phyloP scores from a whole-genome alignment of 208 protist genomes.

The Crithidia fasciculata region DNA sequence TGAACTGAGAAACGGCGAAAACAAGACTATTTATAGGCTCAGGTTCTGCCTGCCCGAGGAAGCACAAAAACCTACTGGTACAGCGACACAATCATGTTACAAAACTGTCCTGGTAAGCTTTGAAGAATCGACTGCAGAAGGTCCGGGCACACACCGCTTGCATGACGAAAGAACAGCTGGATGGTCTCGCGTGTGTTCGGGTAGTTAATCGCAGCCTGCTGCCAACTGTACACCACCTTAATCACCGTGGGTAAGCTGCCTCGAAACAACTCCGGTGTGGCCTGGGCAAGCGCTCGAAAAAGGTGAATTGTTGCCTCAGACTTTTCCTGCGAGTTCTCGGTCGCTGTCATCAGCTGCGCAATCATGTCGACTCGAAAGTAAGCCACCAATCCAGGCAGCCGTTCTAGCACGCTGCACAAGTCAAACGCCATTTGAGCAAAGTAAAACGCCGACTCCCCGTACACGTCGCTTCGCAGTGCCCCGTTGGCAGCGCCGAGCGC shows the following conservation, averaged over 20 bases:
- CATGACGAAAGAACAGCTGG: constrained; percentile 28
- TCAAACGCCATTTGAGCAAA: constrained; percentile 77
- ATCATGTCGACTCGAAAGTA: constrained; percentile 56
- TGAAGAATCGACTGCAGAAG: constrained; percentile 30
- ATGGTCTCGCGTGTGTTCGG: constrained; percentile 33
- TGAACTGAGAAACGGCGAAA: too few species aligned
- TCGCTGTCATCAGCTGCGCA: constrained; percentile 59
- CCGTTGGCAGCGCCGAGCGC: constrained; percentile 54
- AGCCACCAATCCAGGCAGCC: constrained; percentile 33
- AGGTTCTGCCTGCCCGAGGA: too few species aligned
- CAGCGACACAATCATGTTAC: constrained; percentile 28
- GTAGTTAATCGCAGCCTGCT: constrained; percentile 31
- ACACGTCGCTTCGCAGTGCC: constrained; percentile 73
- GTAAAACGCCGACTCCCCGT: constrained; percentile 62
- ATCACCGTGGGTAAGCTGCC: constrained; percentile 45
- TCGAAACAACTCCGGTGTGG: constrained; percentile 37
- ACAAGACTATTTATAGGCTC: too few species aligned
- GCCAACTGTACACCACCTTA: constrained; percentile 78
- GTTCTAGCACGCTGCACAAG: constrained; percentile 52
- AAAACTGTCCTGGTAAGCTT: constrained; percentile 16
- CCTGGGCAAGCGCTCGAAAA: constrained; percentile 48
- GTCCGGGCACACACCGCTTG: constrained; percentile 20
- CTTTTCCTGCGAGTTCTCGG: constrained; percentile 69
- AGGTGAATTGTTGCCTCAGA: constrained; percentile 77
- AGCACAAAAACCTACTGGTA: constrained; percentile 9